Conservation (phyloP, 2,329 filamentous ascomycete species). For the Claviceps capensis region DNA sequence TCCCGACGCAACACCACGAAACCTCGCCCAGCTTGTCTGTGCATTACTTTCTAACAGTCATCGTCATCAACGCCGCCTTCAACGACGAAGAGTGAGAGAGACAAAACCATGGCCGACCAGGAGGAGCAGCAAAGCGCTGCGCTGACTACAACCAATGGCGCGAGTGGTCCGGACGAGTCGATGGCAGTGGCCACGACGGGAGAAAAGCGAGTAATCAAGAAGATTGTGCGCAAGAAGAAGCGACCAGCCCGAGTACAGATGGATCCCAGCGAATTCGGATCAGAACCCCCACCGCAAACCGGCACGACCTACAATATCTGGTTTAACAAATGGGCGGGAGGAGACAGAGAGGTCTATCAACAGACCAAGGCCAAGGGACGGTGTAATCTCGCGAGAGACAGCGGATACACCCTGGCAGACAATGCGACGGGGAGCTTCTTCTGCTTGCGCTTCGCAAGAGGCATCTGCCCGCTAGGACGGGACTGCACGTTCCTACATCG, state of each 20-base stretch:
- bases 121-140: constrained; percentile 13
- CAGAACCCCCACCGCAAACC: constrained; percentile 79
- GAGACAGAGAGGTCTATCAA: constrained; percentile 86
- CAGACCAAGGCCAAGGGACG: constrained; percentile 73
- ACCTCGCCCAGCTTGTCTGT: neutral
- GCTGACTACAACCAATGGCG: neutral
- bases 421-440: constrained; percentile 71
- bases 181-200: constrained; percentile 23
- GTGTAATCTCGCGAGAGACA: constrained; percentile 73
- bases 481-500: constrained; percentile 93
- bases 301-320: constrained; percentile 82
- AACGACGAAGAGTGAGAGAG: neutral
- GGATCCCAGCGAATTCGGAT: constrained; percentile 69
- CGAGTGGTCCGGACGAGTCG: constrained; percentile 8
- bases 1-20: neutral
- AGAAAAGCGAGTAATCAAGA: constrained; percentile 57
- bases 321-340: constrained; percentile 98
- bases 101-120: constrained; percentile 18
- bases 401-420: constrained; percentile 67
- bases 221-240: constrained; percentile 83
- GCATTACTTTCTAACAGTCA: too few species aligned
- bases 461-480: constrained; percentile 68
- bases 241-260: constrained; percentile 83
- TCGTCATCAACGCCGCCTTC: too few species aligned
- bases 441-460: constrained; percentile 83